These are phyloP conservation scores for Clarireedia monteithiana DNA, from an alignment of 2,329 filamentous ascomycete genomes.

Conservation along the genomic window DNA sequence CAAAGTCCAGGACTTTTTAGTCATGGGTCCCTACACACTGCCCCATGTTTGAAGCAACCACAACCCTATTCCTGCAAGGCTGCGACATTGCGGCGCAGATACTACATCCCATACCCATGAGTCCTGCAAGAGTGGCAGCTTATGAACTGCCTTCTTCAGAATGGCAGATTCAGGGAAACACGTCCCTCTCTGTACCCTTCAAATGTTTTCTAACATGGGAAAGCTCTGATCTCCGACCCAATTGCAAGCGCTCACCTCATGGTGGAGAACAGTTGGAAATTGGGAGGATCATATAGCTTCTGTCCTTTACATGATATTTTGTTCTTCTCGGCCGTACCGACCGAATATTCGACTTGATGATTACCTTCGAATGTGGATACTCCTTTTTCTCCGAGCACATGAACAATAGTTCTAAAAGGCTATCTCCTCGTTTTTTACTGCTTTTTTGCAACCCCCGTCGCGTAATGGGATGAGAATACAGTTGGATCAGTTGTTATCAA, in stretches of 20 bases:
- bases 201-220: too few relatives aligned
- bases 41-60: background rate
- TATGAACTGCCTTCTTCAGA: background rate
- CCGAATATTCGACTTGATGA: background rate
- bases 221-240: too few relatives aligned
- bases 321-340: background rate
- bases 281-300: slow-evolving; percentile 1
- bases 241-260: too few relatives aligned
- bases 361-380: too few relatives aligned
- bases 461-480: too few relatives aligned
- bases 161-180: background rate
- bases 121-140: background rate
- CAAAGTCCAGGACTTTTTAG: background rate
- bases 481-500: too few relatives aligned
- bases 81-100: background rate
- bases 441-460: too few relatives aligned
- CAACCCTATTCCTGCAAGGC: slow-evolving; percentile 7
- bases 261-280: background rate
- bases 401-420: too few relatives aligned
- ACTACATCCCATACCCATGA: background rate
- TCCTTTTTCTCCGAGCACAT: too few relatives aligned
- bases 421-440: too few relatives aligned
- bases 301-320: background rate
- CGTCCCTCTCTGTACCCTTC: too few relatives aligned
- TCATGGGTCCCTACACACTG: background rate